A percentile compares a stretch with the other conserved stretches of the same genome.
Evolutionary conservation across 2,329 filamentous ascomycete species (phyloP).

Genomic region (Cercospora zeina): DNA sequence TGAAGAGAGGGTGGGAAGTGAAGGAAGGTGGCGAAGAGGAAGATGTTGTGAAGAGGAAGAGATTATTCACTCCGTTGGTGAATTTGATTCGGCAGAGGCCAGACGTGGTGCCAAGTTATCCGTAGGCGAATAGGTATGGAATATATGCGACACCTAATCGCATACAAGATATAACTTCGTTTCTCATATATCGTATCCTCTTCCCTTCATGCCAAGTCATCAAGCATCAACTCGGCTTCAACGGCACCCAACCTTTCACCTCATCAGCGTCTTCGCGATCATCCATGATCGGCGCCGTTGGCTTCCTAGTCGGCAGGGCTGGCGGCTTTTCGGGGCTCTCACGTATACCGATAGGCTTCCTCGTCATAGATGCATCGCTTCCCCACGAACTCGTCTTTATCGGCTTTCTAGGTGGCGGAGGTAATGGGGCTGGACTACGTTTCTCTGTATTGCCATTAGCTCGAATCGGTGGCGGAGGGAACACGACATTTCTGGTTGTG

Average conservation of each 20-base stretch:
- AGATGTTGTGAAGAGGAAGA: slow-evolving; percentile 35
- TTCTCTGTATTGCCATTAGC: slow-evolving; percentile 19
- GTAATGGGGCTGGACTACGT: slow-evolving; percentile 22
- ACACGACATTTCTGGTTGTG: slow-evolving; percentile 9
- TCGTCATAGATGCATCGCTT: background rate
- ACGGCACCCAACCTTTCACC: slow-evolving; percentile 37
- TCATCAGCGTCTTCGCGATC: slow-evolving; percentile 31
- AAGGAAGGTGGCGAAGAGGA: slow-evolving; percentile 32
- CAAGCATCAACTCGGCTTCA: slow-evolving; percentile 31
- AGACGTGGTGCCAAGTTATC: slow-evolving; percentile 18
- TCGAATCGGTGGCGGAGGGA: slow-evolving; percentile 26
- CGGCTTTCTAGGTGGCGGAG: slow-evolving; percentile 30
- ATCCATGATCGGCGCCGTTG: slow-evolving; percentile 36
- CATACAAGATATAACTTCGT: background rate
- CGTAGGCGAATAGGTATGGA: background rate
- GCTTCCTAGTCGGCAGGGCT: slow-evolving; percentile 31
- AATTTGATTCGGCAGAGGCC: slow-evolving; percentile 49
- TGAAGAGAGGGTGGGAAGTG: slow-evolving; percentile 38
- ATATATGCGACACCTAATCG: background rate
- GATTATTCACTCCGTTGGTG: slow-evolving; percentile 52
- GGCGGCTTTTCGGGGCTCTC: slow-evolving; percentile 22
- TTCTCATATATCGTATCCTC: background rate
- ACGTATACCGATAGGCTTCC: slow-evolving; percentile 15
- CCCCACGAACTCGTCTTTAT: slow-evolving; percentile 4
- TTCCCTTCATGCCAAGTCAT: background rate